phyloP scores from a whole-genome alignment of 495 filamentous ascomycete species.

The Daldinia childiae region DNA sequence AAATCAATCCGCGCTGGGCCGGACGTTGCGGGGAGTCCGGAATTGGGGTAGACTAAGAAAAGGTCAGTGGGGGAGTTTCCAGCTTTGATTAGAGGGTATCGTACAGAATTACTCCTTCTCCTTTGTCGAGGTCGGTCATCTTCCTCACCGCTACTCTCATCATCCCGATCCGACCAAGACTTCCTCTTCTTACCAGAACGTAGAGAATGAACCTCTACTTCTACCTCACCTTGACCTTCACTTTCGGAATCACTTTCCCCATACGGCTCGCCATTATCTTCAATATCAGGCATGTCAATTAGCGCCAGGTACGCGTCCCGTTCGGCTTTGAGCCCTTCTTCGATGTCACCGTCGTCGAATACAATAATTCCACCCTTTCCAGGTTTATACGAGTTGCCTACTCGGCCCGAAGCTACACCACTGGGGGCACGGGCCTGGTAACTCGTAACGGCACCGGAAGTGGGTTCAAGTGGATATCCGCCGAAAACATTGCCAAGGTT shows the following conservation, averaged over 20 bases:
- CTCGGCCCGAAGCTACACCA: constrained; percentile 69
- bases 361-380: constrained; percentile 87
- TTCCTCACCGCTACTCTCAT: constrained; percentile 74
- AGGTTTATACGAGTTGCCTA: constrained; percentile 74
- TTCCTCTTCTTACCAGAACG: constrained; percentile 75
- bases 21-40: constrained; percentile 61
- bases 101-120: constrained; percentile 86
- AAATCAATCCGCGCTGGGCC: constrained; percentile 59
- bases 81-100: neutral
- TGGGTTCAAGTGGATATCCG: constrained; percentile 64
- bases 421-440: constrained; percentile 59
- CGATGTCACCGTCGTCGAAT: constrained; percentile 96
- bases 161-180: constrained; percentile 79
- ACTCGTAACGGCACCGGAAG: constrained; percentile 56
- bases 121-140: constrained; percentile 77
- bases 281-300: constrained; percentile 88
- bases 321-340: constrained; percentile 80
- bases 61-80: constrained; percentile 44
- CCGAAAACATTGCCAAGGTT: constrained; percentile 94
- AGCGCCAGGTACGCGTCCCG: constrained; percentile 82
- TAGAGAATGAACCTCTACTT: constrained; percentile 40
- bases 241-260: constrained; percentile 60
- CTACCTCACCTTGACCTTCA: constrained; percentile 56
- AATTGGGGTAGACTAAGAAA: constrained; percentile 66
- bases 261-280: constrained; percentile 70